These are phyloP conservation scores for Yarrowia osloensis DNA, from an alignment of 805 yeast species.

Conservation along the genomic window DNA sequence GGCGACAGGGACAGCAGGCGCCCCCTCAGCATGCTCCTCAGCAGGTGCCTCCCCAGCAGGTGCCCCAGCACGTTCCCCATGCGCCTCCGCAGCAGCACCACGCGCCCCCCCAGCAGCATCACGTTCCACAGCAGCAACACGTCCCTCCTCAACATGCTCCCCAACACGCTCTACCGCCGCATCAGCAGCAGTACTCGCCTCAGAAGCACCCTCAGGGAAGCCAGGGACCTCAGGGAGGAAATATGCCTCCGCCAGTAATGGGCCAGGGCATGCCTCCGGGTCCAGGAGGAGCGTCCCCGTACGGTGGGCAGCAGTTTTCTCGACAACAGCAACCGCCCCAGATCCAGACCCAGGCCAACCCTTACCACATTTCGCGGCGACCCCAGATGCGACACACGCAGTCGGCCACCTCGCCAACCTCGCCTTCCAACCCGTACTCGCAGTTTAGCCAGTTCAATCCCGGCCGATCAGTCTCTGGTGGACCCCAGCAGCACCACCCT, in stretches of 20 bases:
- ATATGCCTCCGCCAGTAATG: background rate
- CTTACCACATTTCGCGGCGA: slow-evolving; percentile 15
- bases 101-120: background rate
- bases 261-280: background rate
- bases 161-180: background rate
- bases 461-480: slow-evolving; percentile 25
- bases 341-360: slow-evolving; percentile 8
- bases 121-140: background rate
- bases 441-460: slow-evolving; percentile 16
- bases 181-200: slow-evolving; percentile 1
- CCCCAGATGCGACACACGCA: slow-evolving; percentile 20
- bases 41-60: background rate
- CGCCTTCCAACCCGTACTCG: slow-evolving; percentile 22
- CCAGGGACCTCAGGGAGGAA: background rate
- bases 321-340: slow-evolving; percentile 5
- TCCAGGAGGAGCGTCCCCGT: background rate
- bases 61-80: background rate
- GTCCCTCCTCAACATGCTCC: background rate
- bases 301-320: background rate
- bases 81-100: slow-evolving; percentile 17
- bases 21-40: background rate
- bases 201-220: background rate
- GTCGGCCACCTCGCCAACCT: slow-evolving; percentile 21
- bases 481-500: slow-evolving; percentile 28
- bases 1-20: slow-evolving; percentile 9